Evolutionary conservation across 2,329 filamentous ascomycete species (phyloP).

Genomic region (Endocalyx cinctus): DNA sequence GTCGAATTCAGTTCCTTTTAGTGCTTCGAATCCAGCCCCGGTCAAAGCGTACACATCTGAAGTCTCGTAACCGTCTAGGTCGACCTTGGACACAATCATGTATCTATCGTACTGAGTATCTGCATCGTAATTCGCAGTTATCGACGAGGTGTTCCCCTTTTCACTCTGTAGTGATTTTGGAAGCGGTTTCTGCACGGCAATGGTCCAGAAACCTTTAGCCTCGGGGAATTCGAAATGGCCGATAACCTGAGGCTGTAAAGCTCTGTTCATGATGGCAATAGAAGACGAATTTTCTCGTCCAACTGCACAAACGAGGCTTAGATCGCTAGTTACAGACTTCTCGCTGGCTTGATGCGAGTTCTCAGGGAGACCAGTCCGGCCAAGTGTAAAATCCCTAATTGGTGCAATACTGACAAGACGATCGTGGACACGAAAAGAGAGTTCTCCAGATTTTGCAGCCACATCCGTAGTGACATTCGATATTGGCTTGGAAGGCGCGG

Average conservation of each 20-base stretch:
- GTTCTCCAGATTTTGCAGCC: slow-evolving; percentile 53
- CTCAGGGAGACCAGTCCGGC: slow-evolving; percentile 45
- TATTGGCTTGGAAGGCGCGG: slow-evolving; percentile 28
- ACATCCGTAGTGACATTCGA: slow-evolving; percentile 33
- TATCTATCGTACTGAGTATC: slow-evolving; percentile 69
- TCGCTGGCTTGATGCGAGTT: slow-evolving; percentile 40
- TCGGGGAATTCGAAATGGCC: slow-evolving; percentile 68
- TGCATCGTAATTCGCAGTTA: slow-evolving; percentile 51
- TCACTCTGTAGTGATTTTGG: slow-evolving; percentile 53
- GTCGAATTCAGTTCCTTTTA: slow-evolving; percentile 86
- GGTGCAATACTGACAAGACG: slow-evolving; percentile 72
- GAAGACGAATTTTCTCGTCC: slow-evolving; percentile 64
- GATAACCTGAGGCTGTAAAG: slow-evolving; percentile 69
- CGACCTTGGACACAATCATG: slow-evolving; percentile 75
- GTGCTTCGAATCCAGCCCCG: slow-evolving; percentile 67
- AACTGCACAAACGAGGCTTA: slow-evolving; percentile 56
- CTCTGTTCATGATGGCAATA: slow-evolving; percentile 71
- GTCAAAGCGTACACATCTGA: slow-evolving; percentile 75
- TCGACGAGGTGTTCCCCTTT: slow-evolving; percentile 43
- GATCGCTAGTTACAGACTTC: slow-evolving; percentile 47
- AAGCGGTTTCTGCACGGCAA: slow-evolving; percentile 64
- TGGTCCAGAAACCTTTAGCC: slow-evolving; percentile 75
- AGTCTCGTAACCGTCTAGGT: slow-evolving; percentile 64
- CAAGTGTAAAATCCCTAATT: slow-evolving; percentile 69
- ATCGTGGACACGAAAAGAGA: slow-evolving; percentile 75